Conservation (phyloP, 2,329 filamentous ascomycete genomes). For the Hawksworthiomyces lignivorus region DNA sequence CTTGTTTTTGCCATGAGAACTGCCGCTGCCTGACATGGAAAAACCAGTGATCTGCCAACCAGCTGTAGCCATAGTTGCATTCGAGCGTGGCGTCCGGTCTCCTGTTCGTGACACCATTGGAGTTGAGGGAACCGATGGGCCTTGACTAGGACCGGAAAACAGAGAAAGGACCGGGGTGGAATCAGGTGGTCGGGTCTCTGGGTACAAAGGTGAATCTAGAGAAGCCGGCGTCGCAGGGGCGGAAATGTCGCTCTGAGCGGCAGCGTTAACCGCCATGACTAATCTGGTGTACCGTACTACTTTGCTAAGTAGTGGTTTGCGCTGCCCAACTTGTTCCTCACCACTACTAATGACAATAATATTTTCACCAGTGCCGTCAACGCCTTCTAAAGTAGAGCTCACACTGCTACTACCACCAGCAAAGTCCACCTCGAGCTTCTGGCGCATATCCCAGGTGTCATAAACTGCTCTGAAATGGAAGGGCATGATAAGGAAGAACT, state of each 20-base stretch:
- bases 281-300: slow-evolving; percentile 35
- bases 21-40: slow-evolving; percentile 51
- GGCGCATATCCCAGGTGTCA: slow-evolving; percentile 86
- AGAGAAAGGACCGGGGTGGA: too few relatives aligned
- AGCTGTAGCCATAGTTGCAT: slow-evolving; percentile 33
- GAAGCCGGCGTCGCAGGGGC: too few relatives aligned
- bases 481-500: slow-evolving; percentile 64
- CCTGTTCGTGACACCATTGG: too few relatives aligned
- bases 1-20: neutral
- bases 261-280: too few relatives aligned
- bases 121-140: too few relatives aligned
- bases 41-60: slow-evolving; percentile 62
- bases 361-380: slow-evolving; percentile 59
- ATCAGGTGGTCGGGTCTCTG: too few relatives aligned
- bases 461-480: slow-evolving; percentile 71
- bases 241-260: too few relatives aligned
- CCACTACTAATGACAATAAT: slow-evolving; percentile 70
- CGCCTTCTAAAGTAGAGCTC: slow-evolving; percentile 30
- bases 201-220: too few relatives aligned
- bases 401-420: slow-evolving; percentile 49
- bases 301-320: slow-evolving; percentile 38
- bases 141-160: too few relatives aligned
- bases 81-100: slow-evolving; percentile 5
- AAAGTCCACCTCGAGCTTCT: slow-evolving; percentile 82
- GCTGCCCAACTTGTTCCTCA: slow-evolving; percentile 20